phyloP scores from a whole-genome alignment of 148 eudicot species.

The Chenopodium suecicum region DNA sequence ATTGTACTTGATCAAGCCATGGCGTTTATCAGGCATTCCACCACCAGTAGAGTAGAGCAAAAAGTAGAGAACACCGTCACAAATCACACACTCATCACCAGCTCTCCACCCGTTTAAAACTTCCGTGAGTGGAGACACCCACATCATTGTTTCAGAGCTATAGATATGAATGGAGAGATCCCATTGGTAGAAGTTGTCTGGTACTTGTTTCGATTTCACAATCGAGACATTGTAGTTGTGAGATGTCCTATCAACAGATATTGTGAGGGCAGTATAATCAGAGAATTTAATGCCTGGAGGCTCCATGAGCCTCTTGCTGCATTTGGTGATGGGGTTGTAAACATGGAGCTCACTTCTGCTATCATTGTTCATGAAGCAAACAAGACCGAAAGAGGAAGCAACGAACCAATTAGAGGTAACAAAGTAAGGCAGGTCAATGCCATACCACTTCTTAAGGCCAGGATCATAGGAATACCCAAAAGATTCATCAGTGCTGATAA shows the following conservation, averaged over 20 bases:
- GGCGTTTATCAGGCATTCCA: slow-evolving; percentile 52
- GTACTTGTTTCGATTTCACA: slow-evolving; percentile 83
- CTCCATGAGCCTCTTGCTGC: slow-evolving; percentile 42
- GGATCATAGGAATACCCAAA: slow-evolving; percentile 87
- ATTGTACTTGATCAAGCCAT: slow-evolving; percentile 60
- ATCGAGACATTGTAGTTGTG: slow-evolving; percentile 54
- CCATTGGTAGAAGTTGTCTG: slow-evolving; percentile 67
- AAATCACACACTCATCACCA: slow-evolving; percentile 82
- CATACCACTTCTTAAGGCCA: slow-evolving; percentile 68
- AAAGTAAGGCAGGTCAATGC: slow-evolving; percentile 71
- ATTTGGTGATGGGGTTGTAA: slow-evolving; percentile 69
- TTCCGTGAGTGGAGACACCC: slow-evolving; percentile 58
- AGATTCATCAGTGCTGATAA: slow-evolving; percentile 71
- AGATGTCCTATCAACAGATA: slow-evolving; percentile 52
- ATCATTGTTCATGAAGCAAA: slow-evolving; percentile 85
- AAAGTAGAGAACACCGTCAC: slow-evolving; percentile 69
- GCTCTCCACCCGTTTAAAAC: slow-evolving; percentile 78
- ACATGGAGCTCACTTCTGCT: slow-evolving; percentile 58
- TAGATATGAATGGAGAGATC: slow-evolving; percentile 77
- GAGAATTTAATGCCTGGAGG: slow-evolving; percentile 56
- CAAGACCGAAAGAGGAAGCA: slow-evolving; percentile 87
- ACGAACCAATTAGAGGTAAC: slow-evolving; percentile 76
- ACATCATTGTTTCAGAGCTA: slow-evolving; percentile 53
- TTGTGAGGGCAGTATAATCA: slow-evolving; percentile 74
- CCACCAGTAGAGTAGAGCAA: slow-evolving; percentile 74